phyloP scores from a whole-genome alignment of 305 asterid genomes.

The Fraxinus nigra region DNA sequence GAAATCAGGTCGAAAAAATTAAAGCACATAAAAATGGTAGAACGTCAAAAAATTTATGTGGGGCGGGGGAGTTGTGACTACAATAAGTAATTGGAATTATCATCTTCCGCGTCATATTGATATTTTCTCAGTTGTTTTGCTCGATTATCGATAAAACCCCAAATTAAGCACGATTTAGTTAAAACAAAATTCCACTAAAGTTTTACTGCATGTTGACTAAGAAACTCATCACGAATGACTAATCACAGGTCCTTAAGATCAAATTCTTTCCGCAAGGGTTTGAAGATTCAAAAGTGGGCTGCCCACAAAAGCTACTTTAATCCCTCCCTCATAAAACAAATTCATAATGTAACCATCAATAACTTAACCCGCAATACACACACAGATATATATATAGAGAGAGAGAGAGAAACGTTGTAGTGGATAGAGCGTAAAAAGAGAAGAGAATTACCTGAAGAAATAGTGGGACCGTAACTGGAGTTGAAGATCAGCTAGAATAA shows the following conservation, averaged over 20 bases:
- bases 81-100: not conserved
- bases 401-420: no score
- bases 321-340: not conserved
- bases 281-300: not conserved
- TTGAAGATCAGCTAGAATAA: not conserved
- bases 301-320: not conserved
- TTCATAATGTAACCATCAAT: not conserved
- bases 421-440: not conserved
- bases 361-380: not conserved
- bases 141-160: not conserved
- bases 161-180: not conserved
- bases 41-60: not conserved
- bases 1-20: not conserved
- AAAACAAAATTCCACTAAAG: not conserved
- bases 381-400: not conserved
- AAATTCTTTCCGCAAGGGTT: not conserved
- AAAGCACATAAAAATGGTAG: not conserved
- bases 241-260: not conserved
- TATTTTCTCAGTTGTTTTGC: not conserved
- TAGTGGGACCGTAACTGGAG: not conserved
- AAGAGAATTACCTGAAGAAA: not conserved
- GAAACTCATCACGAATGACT: not conserved
- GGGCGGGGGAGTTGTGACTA: not conserved
- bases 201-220: not conserved
- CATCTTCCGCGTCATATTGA: not conserved